A percentile compares a stretch with the other conserved stretches of the same genome.
Evolutionary conservation across 495 filamentous ascomycete genomes (phyloP).

Genomic region (Thermochaetoides thermophila): DNA sequence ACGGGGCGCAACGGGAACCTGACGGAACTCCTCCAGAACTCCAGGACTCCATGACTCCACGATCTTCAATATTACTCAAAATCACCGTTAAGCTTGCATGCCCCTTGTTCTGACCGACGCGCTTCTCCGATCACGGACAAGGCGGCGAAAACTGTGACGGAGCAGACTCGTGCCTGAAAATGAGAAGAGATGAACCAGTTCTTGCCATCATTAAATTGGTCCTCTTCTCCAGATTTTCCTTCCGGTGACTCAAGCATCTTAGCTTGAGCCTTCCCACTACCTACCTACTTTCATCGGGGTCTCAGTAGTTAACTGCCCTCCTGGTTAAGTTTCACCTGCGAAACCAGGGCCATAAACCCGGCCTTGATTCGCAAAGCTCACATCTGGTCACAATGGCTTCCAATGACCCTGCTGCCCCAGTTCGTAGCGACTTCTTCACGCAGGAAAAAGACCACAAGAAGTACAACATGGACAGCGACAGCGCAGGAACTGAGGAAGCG

Average conservation of each 20-base stretch:
- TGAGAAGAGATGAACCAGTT: slow-evolving; percentile 2
- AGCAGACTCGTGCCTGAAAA: background rate
- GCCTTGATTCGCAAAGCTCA: background rate
- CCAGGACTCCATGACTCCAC: slow-evolving; percentile 1
- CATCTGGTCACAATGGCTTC: slow-evolving; percentile 1
- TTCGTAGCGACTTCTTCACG: background rate
- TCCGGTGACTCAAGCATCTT: background rate
- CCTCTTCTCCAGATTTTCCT: slow-evolving; percentile 3
- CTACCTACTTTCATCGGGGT: background rate
- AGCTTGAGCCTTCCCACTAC: too few relatives aligned
- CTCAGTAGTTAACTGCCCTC: too few relatives aligned
- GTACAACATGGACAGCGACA: background rate
- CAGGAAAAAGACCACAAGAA: slow-evolving; percentile 1
- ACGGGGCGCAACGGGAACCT: background rate
- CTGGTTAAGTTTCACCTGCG: too few relatives aligned
- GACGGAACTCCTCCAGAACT: slow-evolving; percentile 2
- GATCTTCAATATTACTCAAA: background rate
- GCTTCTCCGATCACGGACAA: slow-evolving; percentile 3
- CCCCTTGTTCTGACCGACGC: background rate
- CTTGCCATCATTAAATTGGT: background rate
- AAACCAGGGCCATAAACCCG: too few relatives aligned
- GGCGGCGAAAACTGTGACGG: background rate
- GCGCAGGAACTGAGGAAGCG: background rate
- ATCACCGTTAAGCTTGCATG: background rate
- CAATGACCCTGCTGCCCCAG: slow-evolving; percentile 1